These are phyloP conservation scores for Trichoderma gracile DNA, from an alignment of 2,329 filamentous ascomycete genomes.

Conservation along the genomic window DNA sequence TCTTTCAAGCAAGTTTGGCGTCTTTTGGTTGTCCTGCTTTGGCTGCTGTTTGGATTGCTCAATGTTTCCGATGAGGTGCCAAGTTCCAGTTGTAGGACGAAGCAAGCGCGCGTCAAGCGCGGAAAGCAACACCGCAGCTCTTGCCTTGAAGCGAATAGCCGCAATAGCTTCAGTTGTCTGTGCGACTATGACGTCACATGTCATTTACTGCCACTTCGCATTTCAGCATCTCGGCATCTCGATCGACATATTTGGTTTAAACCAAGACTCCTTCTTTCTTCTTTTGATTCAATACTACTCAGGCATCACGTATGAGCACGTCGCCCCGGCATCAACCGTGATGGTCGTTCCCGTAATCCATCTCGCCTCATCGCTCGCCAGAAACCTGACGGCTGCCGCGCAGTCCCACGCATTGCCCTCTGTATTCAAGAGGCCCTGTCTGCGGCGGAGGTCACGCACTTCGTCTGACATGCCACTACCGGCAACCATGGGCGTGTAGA, in stretches of 20 bases:
- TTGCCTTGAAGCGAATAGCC: not conserved
- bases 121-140: not conserved
- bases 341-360: constrained; percentile 48
- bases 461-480: constrained; percentile 43
- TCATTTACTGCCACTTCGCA: too few species aligned
- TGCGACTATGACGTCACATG: not conserved
- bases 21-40: too few species aligned
- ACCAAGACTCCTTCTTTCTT: too few species aligned
- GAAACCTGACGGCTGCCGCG: constrained; percentile 43
- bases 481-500: constrained; percentile 52
- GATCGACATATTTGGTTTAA: too few species aligned
- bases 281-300: not conserved
- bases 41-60: too few species aligned
- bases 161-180: not conserved
- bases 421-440: constrained; percentile 43
- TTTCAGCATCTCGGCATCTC: too few species aligned
- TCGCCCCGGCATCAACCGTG: constrained; percentile 47
- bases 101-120: not conserved
- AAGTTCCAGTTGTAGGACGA: not conserved
- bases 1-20: too few species aligned
- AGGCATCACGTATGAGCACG: constrained; percentile 28
- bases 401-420: constrained; percentile 49
- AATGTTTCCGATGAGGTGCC: not conserved
- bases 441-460: constrained; percentile 40
- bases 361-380: constrained; percentile 44